Percentiles rank a stretch among this genome's conserved stretches.
These are phyloP conservation scores for Wilcoxina mikolae DNA, from an alignment of 495 filamentous ascomycete genomes.

Conservation along the genomic window DNA sequence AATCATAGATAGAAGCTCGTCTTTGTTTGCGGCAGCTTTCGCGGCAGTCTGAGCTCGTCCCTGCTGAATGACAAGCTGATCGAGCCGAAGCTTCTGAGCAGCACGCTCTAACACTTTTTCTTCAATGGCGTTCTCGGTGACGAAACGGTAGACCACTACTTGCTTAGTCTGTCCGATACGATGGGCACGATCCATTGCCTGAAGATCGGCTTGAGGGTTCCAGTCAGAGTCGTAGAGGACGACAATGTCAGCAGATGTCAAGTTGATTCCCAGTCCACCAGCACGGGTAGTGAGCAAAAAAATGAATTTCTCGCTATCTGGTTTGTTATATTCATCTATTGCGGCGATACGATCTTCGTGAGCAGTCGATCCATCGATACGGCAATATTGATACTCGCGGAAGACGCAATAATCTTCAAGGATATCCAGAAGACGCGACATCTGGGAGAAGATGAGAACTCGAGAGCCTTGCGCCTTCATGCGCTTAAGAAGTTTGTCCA, in stretches of 20 bases:
- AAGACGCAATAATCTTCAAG: slow-evolving; percentile 97
- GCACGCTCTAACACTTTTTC: slow-evolving; percentile 97
- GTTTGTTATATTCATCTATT: slow-evolving; percentile 97
- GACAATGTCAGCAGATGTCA: slow-evolving; percentile 91
- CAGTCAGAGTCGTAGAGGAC: slow-evolving; percentile 98
- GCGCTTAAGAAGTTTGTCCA: slow-evolving; percentile 78
- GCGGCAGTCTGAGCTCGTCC: slow-evolving; percentile 84
- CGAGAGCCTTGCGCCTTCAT: slow-evolving; percentile 76
- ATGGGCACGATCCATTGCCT: slow-evolving; percentile 97
- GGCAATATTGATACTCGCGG: slow-evolving; percentile 84
- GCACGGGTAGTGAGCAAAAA: slow-evolving; percentile 96
- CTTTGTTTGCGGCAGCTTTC: slow-evolving; percentile 78
- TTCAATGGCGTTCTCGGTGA: slow-evolving; percentile 96
- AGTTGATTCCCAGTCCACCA: slow-evolving; percentile 94
- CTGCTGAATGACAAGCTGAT: slow-evolving; percentile 99
- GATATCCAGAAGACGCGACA: slow-evolving; percentile 95
- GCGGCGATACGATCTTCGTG: slow-evolving; percentile 96
- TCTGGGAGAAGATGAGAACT: slow-evolving; percentile 97
- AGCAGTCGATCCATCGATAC: slow-evolving; percentile 92
- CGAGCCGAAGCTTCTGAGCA: slow-evolving; percentile 89
- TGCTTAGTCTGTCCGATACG: slow-evolving; percentile 98
- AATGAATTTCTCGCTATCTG: slow-evolving; percentile 88
- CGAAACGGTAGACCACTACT: slow-evolving; percentile 86
- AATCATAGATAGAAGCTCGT: slow-evolving; percentile 94
- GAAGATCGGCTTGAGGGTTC: slow-evolving; percentile 97